Conservation (phyloP, 2,329 filamentous ascomycete species). For the Clarireedia monteithiana region DNA sequence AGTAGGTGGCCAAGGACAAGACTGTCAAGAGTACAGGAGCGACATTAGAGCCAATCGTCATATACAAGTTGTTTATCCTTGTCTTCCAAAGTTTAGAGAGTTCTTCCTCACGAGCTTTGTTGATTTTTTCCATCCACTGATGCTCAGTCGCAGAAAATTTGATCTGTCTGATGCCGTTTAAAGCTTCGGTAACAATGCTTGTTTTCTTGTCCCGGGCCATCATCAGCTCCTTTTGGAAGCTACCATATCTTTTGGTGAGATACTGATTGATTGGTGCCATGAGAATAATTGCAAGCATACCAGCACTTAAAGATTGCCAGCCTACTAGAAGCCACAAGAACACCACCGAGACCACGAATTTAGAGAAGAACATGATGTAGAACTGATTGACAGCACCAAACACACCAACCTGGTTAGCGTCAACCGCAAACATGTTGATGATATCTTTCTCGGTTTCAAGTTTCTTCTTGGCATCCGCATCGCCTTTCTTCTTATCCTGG, state of each 20-base stretch:
- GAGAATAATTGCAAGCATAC: conserved; percentile 52
- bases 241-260: conserved; percentile 54
- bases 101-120: conserved; percentile 56
- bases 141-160: conserved; percentile 70
- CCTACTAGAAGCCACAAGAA: conserved; percentile 64
- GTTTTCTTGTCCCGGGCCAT: conserved; percentile 66
- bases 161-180: conserved; percentile 73
- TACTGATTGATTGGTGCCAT: conserved; percentile 60
- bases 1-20: conserved; percentile 60
- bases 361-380: conserved; percentile 52
- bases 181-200: conserved; percentile 62
- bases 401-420: conserved; percentile 57
- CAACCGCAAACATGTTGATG: conserved; percentile 68
- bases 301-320: conserved; percentile 58
- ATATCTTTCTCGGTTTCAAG: conserved; percentile 56
- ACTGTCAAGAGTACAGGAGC: conserved; percentile 67
- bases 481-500: conserved; percentile 2
- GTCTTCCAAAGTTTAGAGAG: conserved; percentile 52
- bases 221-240: conserved; percentile 61
- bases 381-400: conserved; percentile 56
- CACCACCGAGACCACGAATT: conserved; percentile 53
- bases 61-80: conserved; percentile 15
- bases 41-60: conserved; percentile 48
- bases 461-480: conserved; percentile 5
- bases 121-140: conserved; percentile 65